A percentile compares a stretch with the other conserved stretches of the same genome.
Evolutionary conservation across 2,329 filamentous ascomycete species (phyloP).

Genomic region (Pseudogymnoascus sp.): DNA sequence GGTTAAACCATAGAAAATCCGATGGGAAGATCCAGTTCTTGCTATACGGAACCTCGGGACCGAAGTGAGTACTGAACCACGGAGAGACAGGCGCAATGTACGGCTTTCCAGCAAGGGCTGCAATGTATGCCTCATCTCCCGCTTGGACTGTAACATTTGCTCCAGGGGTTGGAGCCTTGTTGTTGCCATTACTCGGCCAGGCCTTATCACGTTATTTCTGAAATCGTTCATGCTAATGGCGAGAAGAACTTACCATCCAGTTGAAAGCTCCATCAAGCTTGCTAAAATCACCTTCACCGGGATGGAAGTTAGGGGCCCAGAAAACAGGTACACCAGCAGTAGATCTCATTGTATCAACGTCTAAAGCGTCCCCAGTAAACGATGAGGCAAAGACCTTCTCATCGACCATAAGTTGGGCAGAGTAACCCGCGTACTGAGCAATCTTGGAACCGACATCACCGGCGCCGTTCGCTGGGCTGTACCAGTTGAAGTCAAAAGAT

Average conservation of each 20-base stretch:
- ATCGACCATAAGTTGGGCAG: constrained; percentile 31
- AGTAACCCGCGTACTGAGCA: constrained; percentile 24
- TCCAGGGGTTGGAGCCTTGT: constrained; percentile 19
- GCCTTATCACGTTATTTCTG: constrained; percentile 12
- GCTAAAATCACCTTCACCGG: constrained; percentile 15
- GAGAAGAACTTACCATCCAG: constrained; percentile 16
- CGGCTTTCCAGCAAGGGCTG: constrained; percentile 19
- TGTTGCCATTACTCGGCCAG: constrained; percentile 21
- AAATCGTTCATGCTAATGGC: too few species aligned
- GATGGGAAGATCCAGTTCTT: constrained; percentile 55
- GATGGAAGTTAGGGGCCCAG: constrained; percentile 22
- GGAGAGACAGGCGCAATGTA: constrained; percentile 28
- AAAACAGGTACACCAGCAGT: constrained; percentile 21
- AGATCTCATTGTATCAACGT: constrained; percentile 33
- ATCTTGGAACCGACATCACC: constrained; percentile 23
- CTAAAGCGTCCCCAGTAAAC: constrained; percentile 43
- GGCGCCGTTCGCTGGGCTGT: constrained; percentile 14
- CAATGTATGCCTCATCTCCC: constrained; percentile 17
- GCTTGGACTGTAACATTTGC: constrained; percentile 19
- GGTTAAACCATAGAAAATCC: constrained; percentile 51
- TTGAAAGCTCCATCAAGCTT: constrained; percentile 20
- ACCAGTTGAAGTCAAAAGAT: constrained; percentile 27
- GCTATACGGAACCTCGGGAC: constrained; percentile 30
- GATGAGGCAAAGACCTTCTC: constrained; percentile 36
- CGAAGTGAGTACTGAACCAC: constrained; percentile 31